Base-by-base conservation (phyloP, 83 land plant species). In the Larix sibirica region DNA sequence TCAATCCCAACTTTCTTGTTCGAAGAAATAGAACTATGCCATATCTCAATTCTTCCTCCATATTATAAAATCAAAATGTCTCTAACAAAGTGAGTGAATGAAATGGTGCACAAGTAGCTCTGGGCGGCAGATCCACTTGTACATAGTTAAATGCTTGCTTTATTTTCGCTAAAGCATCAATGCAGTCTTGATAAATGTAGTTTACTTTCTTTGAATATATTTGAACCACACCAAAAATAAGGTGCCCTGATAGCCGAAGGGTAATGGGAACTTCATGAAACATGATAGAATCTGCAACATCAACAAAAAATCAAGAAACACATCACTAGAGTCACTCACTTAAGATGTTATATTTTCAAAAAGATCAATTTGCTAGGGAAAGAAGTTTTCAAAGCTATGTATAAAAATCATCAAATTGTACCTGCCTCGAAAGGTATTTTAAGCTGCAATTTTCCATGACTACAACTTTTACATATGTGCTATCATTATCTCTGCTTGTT, bases 171-270 rank as follows among this genome's bases (percentile, higher is more conserved):
- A 89, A 66, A 20, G 91, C 83, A 42, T 89, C 88, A 83, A 90
- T 89, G 86, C 99, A 96, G 79, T 98, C 99, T 26, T 92, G 87
- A 82, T 87, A 89, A 7, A 96, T 84, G 76, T 95, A 93, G 77
- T 98, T 94, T 60, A 96, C 99, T 84, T 98, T 92, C 86, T 88
- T 93, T 28, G 98, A 90, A 65, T 98, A 96, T 44, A 98, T 95
- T 65, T 99, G 87, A 20, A 95, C 99, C 18, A 98, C 95, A 26
- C 99, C 99, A 61, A 96, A 85, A 18, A 98, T 83, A 50, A 98
- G 92, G 70, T 98, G 97, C 79, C 80, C 63, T 56, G 40, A 58
- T 31, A 78, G 62, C 3, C 63, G 36, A 78, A 78, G 80, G 24
- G 80, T 63, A 58, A 78, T 78, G 40, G 80, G 80, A 31, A 78